Evolutionary conservation across 2,329 filamentous ascomycete species (phyloP).

Genomic region (Aschersonia sp.): DNA sequence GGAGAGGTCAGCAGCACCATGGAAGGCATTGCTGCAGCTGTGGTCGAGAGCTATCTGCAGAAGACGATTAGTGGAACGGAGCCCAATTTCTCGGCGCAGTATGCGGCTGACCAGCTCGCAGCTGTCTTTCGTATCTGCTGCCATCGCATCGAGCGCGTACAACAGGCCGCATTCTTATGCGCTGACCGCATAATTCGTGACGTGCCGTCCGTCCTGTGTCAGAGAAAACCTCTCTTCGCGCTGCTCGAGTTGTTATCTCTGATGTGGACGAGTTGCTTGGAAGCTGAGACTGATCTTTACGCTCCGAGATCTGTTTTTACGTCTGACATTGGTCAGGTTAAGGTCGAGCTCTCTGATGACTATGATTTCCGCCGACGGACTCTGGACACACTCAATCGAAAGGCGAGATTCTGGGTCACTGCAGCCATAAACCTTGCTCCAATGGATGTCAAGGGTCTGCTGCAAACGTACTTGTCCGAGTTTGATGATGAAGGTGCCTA

Average conservation of each 20-base stretch:
- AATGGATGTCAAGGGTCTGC: slow-evolving; percentile 81
- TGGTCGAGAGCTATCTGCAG: slow-evolving; percentile 65
- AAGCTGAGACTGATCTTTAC: slow-evolving; percentile 89
- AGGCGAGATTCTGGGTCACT: slow-evolving; percentile 68
- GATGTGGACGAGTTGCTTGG: slow-evolving; percentile 90
- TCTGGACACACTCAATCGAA: slow-evolving; percentile 60
- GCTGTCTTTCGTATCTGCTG: slow-evolving; percentile 80
- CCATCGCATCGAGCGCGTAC: slow-evolving; percentile 82
- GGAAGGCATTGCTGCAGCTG: slow-evolving; percentile 49
- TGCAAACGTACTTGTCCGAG: slow-evolving; percentile 93
- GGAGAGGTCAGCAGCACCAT: slow-evolving; percentile 49
- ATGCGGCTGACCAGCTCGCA: slow-evolving; percentile 78
- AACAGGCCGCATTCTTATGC: slow-evolving; percentile 69
- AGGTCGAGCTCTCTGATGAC: slow-evolving; percentile 86
- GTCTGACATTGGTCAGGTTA: slow-evolving; percentile 64
- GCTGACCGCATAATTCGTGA: slow-evolving; percentile 76
- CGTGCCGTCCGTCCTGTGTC: slow-evolving; percentile 80
- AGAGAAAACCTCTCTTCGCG: slow-evolving; percentile 81
- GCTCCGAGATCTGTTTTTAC: slow-evolving; percentile 70
- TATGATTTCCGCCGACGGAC: slow-evolving; percentile 71
- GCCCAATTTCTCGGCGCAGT: slow-evolving; percentile 76
- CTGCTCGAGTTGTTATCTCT: slow-evolving; percentile 82
- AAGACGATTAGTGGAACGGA: slow-evolving; percentile 59
- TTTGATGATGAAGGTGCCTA: slow-evolving; percentile 85
- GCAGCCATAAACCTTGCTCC: slow-evolving; percentile 73